Evolutionary conservation across 2,329 filamentous ascomycete genomes (phyloP).

Genomic region (Sphaerulina musiva): DNA sequence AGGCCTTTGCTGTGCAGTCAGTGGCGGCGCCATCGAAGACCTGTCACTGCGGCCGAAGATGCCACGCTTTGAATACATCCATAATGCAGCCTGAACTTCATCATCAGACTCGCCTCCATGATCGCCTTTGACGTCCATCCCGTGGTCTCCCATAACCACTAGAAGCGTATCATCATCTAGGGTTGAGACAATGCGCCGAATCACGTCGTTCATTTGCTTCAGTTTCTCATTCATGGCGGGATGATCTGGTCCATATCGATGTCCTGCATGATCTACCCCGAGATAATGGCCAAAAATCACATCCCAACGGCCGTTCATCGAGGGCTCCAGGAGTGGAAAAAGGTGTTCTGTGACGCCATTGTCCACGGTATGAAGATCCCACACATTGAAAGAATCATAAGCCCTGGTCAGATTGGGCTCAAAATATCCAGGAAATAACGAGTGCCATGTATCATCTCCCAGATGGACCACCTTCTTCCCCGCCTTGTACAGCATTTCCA

Average conservation of each 20-base stretch:
- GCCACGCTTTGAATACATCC: constrained; percentile 93
- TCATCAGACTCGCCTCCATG: constrained; percentile 98
- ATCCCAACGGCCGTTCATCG: constrained; percentile 71
- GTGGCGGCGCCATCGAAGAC: constrained; percentile 51
- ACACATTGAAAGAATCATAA: constrained; percentile 97
- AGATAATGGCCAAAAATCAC: constrained; percentile 90
- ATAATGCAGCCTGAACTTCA: constrained; percentile 86
- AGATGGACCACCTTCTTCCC: constrained; percentile 81
- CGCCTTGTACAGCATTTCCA: constrained; percentile 57
- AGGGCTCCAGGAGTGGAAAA: constrained; percentile 66
- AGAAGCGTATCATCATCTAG: constrained; percentile 83
- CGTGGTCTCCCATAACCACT: constrained; percentile 97
- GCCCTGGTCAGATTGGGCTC: constrained; percentile 75
- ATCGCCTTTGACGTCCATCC: constrained; percentile 95
- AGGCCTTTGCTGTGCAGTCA: constrained; percentile 71
- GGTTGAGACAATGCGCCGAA: constrained; percentile 61
- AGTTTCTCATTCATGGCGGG: constrained; percentile 86
- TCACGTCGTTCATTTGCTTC: constrained; percentile 78
- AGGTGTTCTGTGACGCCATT: constrained; percentile 90
- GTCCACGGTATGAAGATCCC: constrained; percentile 94
- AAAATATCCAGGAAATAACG: constrained; percentile 90
- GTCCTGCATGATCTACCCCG: constrained; percentile 93
- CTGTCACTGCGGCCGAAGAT: constrained; percentile 71
- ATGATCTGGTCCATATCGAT: constrained; percentile 91
- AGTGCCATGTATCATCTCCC: constrained; percentile 96